Evolutionary conservation across 441 rosid genomes (phyloP).

Genomic region (Populus hybrid): DNA sequence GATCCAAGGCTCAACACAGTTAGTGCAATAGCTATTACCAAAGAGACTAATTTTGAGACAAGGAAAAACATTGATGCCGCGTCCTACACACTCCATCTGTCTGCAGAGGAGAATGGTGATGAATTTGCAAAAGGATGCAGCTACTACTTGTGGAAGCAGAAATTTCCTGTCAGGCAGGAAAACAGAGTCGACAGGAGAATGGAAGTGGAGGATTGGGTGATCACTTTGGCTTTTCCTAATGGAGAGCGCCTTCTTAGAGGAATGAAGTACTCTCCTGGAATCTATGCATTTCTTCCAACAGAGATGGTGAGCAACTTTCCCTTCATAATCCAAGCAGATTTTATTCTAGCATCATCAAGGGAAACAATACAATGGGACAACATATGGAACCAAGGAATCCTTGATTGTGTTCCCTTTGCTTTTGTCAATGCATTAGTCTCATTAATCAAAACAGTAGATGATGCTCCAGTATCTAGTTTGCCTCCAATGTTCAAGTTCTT

Average conservation of each 20-base stretch:
- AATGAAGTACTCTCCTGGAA: slow-evolving; percentile 42
- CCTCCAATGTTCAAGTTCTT: slow-evolving; percentile 51
- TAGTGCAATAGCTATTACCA: too few relatives aligned
- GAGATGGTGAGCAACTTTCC: slow-evolving; percentile 82
- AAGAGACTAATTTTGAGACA: too few relatives aligned
- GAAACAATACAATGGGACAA: slow-evolving; percentile 58
- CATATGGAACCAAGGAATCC: slow-evolving; percentile 79
- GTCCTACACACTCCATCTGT: too few relatives aligned
- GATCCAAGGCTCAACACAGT: slow-evolving; percentile 22
- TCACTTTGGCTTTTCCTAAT: too few relatives aligned
- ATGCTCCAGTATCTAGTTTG: slow-evolving; percentile 52
- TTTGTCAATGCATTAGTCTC: slow-evolving; percentile 59
- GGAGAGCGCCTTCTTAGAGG: too few relatives aligned
- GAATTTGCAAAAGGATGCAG: too few relatives aligned
- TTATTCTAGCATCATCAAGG: slow-evolving; percentile 64
- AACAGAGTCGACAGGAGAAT: too few relatives aligned
- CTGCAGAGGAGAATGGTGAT: too few relatives aligned
- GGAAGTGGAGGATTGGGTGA: too few relatives aligned
- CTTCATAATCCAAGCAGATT: slow-evolving; percentile 72
- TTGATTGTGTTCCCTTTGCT: slow-evolving; percentile 33
- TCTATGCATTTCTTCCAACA: slow-evolving; percentile 76
- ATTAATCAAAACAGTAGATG: slow-evolving; percentile 9
- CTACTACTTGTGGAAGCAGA: too few relatives aligned
- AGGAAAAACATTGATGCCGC: too few relatives aligned
- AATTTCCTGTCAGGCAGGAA: too few relatives aligned